Evolutionary conservation across 805 yeast genomes (phyloP).

Genomic region (Spathaspora hagerdaliae): DNA sequence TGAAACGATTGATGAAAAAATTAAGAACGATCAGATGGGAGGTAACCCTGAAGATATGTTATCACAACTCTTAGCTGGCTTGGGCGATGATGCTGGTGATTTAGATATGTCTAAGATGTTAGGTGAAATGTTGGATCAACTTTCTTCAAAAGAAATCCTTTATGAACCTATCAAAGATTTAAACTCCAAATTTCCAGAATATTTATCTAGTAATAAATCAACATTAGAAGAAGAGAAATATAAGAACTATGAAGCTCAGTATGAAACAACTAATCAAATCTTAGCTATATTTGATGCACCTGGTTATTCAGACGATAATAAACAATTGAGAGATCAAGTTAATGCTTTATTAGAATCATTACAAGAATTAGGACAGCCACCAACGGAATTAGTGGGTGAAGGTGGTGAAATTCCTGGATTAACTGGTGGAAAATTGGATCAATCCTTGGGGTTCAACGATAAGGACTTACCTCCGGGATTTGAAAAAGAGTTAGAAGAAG

Average conservation of each 20-base stretch:
- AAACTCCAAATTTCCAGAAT: constrained; percentile 65
- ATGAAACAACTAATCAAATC: constrained; percentile 55
- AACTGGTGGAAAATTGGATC: constrained; percentile 26
- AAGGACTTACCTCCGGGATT: constrained; percentile 53
- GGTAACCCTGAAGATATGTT: constrained; percentile 52
- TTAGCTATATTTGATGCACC: constrained; percentile 64
- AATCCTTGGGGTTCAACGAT: constrained; percentile 44
- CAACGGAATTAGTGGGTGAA: constrained; percentile 66
- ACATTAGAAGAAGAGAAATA: constrained; percentile 44
- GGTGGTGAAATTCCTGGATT: constrained; percentile 39
- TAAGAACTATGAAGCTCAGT: constrained; percentile 57
- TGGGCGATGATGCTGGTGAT: constrained; percentile 40
- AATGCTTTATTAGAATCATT: constrained; percentile 59
- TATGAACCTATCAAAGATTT: constrained; percentile 87
- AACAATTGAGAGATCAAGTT: constrained; percentile 45
- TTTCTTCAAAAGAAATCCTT: constrained; percentile 79
- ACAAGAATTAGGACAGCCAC: constrained; percentile 78
- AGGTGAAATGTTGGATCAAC: constrained; percentile 72
- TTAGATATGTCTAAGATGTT: constrained; percentile 63
- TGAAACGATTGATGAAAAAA: constrained; percentile 59
- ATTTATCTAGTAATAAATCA: constrained; percentile 55
- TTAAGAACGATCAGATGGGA: constrained; percentile 41
- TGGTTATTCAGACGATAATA: constrained; percentile 51
- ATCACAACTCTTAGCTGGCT: constrained; percentile 52
- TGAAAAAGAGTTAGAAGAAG: constrained; percentile 51